Conservation (phyloP, 73 alveolate genomes). For the Tetrahymena thermophila region DNA sequence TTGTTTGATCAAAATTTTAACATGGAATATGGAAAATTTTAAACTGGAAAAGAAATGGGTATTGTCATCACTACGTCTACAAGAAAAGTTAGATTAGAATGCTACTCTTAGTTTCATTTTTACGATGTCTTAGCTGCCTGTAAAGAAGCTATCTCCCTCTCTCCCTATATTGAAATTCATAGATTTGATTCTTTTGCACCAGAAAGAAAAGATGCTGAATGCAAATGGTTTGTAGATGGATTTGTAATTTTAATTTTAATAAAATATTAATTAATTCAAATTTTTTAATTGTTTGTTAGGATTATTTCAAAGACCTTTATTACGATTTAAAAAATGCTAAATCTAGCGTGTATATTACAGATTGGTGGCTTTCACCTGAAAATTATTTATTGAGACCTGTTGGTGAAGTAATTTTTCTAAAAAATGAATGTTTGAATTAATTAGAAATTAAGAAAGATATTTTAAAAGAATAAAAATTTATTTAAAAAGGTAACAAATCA, state of each 20-base stretch:
- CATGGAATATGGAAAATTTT: slow-evolving; percentile 24
- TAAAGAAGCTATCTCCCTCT: background rate
- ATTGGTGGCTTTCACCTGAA: slow-evolving; percentile 98
- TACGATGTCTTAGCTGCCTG: slow-evolving; percentile 25
- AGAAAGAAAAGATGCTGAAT: slow-evolving; percentile 11
- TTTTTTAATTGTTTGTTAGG: background rate
- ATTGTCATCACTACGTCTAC: slow-evolving; percentile 18
- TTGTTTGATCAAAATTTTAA: slow-evolving; percentile 27
- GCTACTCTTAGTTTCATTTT: background rate
- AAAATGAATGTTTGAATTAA: background rate
- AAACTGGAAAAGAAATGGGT: slow-evolving; percentile 40
- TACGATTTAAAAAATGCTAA: slow-evolving; percentile 55
- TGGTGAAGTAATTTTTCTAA: background rate
- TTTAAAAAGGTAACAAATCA: background rate
- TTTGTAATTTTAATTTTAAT: background rate
- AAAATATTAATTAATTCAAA: background rate
- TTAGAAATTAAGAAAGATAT: too few species aligned
- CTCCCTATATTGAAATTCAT: slow-evolving; percentile 19
- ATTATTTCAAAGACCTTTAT: slow-evolving; percentile 46
- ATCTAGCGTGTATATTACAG: slow-evolving; percentile 80
- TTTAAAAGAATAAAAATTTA: too few species aligned
- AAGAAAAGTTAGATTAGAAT: slow-evolving; percentile 8
- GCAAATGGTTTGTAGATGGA: slow-evolving; percentile 59
- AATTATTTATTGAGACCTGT: slow-evolving; percentile 78
- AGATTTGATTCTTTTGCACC: slow-evolving; percentile 48